Conservation (phyloP, 1,139 yeast genomes). For the Yamadazyma triangularis region DNA sequence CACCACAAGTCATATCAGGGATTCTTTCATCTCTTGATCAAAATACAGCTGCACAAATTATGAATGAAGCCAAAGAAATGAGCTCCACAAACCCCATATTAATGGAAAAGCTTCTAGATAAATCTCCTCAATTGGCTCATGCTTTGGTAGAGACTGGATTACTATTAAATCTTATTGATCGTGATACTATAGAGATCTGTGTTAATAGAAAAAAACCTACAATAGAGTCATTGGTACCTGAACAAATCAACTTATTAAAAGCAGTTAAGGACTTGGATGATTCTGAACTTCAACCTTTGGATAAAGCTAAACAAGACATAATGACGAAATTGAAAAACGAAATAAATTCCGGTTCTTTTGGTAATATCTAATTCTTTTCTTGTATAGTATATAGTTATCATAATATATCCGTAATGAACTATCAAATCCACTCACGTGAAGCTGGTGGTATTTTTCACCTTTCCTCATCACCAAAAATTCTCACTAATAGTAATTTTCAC, state of each 20-base stretch:
- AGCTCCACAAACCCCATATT: conserved; percentile 57
- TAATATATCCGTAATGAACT: no score
- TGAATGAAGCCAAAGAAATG: conserved; percentile 64
- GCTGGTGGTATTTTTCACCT: no score
- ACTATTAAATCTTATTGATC: conserved; percentile 52
- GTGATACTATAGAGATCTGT: conserved; percentile 48
- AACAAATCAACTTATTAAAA: conserved; percentile 49
- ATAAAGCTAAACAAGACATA: conserved; percentile 49
- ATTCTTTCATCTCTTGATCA: conserved; percentile 57
- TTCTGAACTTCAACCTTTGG: conserved; percentile 57
- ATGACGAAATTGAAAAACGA: conserved; percentile 38
- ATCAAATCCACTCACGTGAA: no score
- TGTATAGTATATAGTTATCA: no score
- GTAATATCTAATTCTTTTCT: conserved; percentile 19
- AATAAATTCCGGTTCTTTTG: conserved; percentile 44
- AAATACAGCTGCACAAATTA: conserved; percentile 48
- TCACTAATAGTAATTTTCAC: no score
- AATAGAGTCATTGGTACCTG: conserved; percentile 42
- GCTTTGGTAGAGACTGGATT: conserved; percentile 77
- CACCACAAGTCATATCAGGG: conserved; percentile 58
- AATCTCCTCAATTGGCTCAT: conserved; percentile 75
- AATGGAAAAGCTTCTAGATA: conserved; percentile 58
- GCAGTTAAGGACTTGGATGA: conserved; percentile 59
- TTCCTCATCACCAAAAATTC: no score
- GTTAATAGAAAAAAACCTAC: conserved; percentile 29